Conservation (phyloP, 1,284 basidiomycete species). For the Ganoderma multipileum region DNA sequence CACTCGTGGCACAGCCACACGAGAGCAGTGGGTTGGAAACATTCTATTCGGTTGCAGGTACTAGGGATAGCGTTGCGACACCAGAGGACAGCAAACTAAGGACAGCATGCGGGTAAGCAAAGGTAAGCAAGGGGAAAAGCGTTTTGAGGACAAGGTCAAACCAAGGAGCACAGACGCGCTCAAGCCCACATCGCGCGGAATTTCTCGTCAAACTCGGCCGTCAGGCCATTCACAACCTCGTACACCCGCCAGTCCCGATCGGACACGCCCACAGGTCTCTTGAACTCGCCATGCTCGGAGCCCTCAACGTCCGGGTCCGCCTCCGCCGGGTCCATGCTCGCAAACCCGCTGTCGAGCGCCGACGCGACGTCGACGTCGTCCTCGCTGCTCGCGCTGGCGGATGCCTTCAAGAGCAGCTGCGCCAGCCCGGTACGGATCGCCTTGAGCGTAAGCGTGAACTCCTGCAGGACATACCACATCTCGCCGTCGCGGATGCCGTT, state of each 20-base stretch:
- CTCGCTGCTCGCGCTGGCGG: slow-evolving; percentile 27
- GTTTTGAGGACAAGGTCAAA: background rate
- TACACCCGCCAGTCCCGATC: slow-evolving; percentile 65
- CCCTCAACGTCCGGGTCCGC: slow-evolving; percentile 39
- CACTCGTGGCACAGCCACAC: slow-evolving; percentile 10
- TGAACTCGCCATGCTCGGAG: slow-evolving; percentile 32
- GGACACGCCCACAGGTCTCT: slow-evolving; percentile 46
- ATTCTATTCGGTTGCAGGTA: background rate
- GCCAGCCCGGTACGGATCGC: slow-evolving; percentile 48
- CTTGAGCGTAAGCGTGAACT: slow-evolving; percentile 59
- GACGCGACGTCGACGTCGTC: slow-evolving; percentile 29
- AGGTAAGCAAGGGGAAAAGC: background rate
- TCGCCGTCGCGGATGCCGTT: slow-evolving; percentile 67
- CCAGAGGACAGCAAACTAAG: background rate
- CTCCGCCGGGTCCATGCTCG: slow-evolving; percentile 40
- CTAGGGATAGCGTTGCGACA: background rate
- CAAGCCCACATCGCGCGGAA: slow-evolving; percentile 51
- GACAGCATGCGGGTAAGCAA: background rate
- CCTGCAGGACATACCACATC: slow-evolving; percentile 66
- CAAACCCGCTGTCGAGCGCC: slow-evolving; percentile 45
- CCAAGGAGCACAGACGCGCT: background rate
- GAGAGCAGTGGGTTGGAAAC: background rate
- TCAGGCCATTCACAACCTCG: slow-evolving; percentile 51
- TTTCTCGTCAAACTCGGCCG: slow-evolving; percentile 52
- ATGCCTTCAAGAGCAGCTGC: slow-evolving; percentile 49